These are phyloP conservation scores for Allium cepa DNA, from an alignment of 106 monocot genomes.

Conservation along the genomic window DNA sequence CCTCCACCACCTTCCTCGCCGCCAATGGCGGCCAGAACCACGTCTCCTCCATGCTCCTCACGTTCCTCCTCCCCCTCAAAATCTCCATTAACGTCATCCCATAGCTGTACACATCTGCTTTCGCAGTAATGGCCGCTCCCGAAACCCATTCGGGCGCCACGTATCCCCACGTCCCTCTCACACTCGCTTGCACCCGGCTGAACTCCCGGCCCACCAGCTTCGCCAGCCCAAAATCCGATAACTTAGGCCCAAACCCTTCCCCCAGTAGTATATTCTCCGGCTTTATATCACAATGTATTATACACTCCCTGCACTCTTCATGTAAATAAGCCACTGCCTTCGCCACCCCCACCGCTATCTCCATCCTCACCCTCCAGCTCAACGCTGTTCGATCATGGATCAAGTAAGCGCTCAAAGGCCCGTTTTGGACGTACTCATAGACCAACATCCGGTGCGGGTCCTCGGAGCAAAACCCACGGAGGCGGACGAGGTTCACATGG, in stretches of 20 bases:
- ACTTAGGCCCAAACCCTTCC: slow-evolving; percentile 19
- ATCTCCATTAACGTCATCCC: slow-evolving; percentile 65
- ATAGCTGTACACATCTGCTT: slow-evolving; percentile 67
- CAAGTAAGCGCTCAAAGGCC: slow-evolving; percentile 43
- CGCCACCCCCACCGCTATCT: slow-evolving; percentile 37
- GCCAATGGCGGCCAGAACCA: slow-evolving; percentile 54
- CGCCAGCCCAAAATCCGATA: slow-evolving; percentile 59
- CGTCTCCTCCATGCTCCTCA: slow-evolving; percentile 8
- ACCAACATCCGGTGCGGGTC: slow-evolving; percentile 43
- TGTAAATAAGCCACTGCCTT: slow-evolving; percentile 49
- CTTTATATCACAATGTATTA: slow-evolving; percentile 66
- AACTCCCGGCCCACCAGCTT: slow-evolving; percentile 49
- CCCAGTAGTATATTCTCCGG: slow-evolving; percentile 63
- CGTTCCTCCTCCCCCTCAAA: slow-evolving; percentile 40
- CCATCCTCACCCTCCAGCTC: slow-evolving; percentile 28
- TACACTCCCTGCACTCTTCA: slow-evolving; percentile 53
- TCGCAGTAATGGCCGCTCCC: slow-evolving; percentile 41
- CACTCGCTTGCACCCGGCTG: slow-evolving; percentile 36
- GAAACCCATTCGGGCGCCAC: slow-evolving; percentile 72
- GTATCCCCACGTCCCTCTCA: slow-evolving; percentile 58
- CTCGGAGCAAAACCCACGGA: slow-evolving; percentile 57
- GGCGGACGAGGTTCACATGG: slow-evolving; percentile 57
- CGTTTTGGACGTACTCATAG: slow-evolving; percentile 53
- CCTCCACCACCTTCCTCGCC: slow-evolving; percentile 35
- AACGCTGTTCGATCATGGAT: slow-evolving; percentile 9